Evolutionary conservation across 129 eudicot species (phyloP).

Genomic region (Glebionis coronaria): DNA sequence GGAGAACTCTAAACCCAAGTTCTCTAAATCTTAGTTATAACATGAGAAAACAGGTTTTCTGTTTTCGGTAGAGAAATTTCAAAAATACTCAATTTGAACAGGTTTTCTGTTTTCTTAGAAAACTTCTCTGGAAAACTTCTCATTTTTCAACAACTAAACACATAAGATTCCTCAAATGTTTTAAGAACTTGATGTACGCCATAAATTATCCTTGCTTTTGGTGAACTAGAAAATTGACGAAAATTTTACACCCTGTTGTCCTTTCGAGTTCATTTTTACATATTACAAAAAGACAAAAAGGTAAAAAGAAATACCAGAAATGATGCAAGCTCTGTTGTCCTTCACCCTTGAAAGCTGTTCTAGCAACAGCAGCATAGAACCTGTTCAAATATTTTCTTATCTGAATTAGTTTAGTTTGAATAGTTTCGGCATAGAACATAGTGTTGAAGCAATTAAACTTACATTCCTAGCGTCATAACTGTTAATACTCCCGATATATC

Average conservation of each 20-base stretch:
- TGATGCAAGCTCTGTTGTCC: slow-evolving; percentile 94
- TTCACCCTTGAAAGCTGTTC: slow-evolving; percentile 94
- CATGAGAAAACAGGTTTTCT: too few species aligned
- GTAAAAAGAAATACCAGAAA: slow-evolving; percentile 58
- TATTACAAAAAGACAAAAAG: neutral
- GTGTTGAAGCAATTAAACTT: slow-evolving; percentile 35
- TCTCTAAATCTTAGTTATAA: too few species aligned
- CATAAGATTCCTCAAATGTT: neutral
- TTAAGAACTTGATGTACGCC: neutral
- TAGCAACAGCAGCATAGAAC: slow-evolving; percentile 94
- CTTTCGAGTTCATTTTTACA: neutral
- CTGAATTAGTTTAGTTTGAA: slow-evolving; percentile 13
- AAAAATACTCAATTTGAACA: too few species aligned
- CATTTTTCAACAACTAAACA: too few species aligned
- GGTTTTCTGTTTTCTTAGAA: too few species aligned
- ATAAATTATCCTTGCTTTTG: neutral
- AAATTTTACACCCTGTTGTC: neutral
- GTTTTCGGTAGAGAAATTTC: too few species aligned
- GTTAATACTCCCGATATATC: slow-evolving; percentile 94
- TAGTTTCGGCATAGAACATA: slow-evolving; percentile 11
- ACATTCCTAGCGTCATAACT: slow-evolving; percentile 99
- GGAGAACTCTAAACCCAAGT: too few species aligned
- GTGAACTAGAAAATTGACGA: neutral
- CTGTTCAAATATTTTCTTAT: slow-evolving; percentile 35
- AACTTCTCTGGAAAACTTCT: too few species aligned